Percentiles rank a stretch among this genome's conserved stretches.
These are phyloP conservation scores for Xylariaceae sp. DNA, from an alignment of 2,329 filamentous ascomycete genomes.

Conservation along the genomic window DNA sequence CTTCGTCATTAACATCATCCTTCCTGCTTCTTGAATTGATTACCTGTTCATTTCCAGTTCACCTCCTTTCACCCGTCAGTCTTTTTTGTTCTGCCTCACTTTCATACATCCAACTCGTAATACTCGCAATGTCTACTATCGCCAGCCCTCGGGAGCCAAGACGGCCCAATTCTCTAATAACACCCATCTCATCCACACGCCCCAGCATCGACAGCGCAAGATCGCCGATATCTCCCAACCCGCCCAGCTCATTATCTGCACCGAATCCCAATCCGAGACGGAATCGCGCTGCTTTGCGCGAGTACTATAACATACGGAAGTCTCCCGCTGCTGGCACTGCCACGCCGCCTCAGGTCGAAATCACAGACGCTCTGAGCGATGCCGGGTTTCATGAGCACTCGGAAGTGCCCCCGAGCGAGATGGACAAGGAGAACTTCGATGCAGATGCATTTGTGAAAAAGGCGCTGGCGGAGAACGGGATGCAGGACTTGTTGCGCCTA, in stretches of 20 bases:
- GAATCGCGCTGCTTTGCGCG: constrained; percentile 81
- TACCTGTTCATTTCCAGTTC: not conserved
- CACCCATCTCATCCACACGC: constrained; percentile 69
- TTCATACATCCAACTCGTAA: not conserved
- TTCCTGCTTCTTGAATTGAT: not conserved
- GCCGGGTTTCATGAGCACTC: constrained; percentile 37
- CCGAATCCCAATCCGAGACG: constrained; percentile 40
- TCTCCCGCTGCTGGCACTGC: constrained; percentile 32
- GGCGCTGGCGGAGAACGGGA: constrained; percentile 55
- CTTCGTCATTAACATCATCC: not conserved
- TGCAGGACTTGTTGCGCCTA: constrained; percentile 63
- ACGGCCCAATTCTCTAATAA: constrained; percentile 48
- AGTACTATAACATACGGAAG: constrained; percentile 84
- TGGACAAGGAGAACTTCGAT: constrained; percentile 70
- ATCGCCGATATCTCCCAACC: constrained; percentile 53
- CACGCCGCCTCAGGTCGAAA: constrained; percentile 38
- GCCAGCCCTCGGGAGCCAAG: constrained; percentile 58
- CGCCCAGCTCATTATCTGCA: constrained; percentile 27
- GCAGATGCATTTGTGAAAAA: constrained; percentile 61
- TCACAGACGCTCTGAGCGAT: constrained; percentile 37
- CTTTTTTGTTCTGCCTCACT: not conserved
- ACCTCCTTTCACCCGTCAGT: not conserved
- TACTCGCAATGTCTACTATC: constrained; percentile 55
- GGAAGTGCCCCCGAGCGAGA: constrained; percentile 61
- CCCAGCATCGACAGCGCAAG: constrained; percentile 64